Evolutionary conservation across 441 rosid genomes (phyloP), one percentile per base, ranked within the genome.

Genomic region (Viola pubescens): DNA sequence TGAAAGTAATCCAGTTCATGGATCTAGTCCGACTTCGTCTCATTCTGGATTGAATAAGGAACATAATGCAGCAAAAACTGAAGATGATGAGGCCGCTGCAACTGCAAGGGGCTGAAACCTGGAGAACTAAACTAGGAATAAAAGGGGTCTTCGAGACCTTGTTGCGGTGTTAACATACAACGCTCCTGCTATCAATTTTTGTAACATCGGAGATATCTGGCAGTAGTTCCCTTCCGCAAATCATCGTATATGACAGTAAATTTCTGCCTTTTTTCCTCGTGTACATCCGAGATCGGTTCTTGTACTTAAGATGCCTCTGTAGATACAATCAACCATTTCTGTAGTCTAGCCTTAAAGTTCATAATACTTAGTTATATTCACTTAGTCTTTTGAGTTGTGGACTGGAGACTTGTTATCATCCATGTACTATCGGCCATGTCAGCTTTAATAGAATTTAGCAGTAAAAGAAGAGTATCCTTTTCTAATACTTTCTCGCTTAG

Each of bases 221-320:
- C 58, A 57, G 37, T 13, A 34, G 42, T 52, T 38, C 37, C 5
- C 47, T 12, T 46, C 19, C 48, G 34, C 34, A 26, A 56, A 54
- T 58, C 44, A 16, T 50, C 39, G 56, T 70, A 54, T 66, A 54
- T 26, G 2, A 26, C 34, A 26, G 34, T 63, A 40, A 62, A 54
- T 52, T 44, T 64, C 60, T 59, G 38, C 59, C 44, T 12, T 12
- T 16, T 63, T 59, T 54, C 14, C 44, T 60, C 69, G 37, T 84
- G 85, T 82, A 78, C 68, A 79, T 78, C 70, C 75, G 76, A 77
- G 78, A 60, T 60, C 59, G 69, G 73, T 60, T 63, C 67, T 74
- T 60, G 63, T 61, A 48, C 56, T 59, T 73, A 73, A 73, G 70
- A 60, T 66, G 71, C 70, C 67, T 70, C 68, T 43, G 14, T 65